phyloP scores from a whole-genome alignment of 352 stramenopile species.

The Phytophthora constricta region DNA sequence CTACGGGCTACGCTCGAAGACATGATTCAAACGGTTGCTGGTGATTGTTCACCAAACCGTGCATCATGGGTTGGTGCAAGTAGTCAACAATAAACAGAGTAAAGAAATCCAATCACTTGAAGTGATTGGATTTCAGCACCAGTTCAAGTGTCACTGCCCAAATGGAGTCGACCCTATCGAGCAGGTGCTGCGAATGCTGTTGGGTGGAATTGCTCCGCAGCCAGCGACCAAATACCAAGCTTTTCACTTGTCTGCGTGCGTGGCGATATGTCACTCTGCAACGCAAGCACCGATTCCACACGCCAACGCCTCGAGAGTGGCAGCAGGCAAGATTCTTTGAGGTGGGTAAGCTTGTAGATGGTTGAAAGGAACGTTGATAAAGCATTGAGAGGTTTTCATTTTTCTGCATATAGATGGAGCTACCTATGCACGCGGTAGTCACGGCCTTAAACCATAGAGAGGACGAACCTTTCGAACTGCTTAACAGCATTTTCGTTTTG shows the following conservation, averaged over 20 bases:
- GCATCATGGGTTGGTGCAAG: too few species aligned
- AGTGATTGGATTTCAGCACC: too few species aligned
- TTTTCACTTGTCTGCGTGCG: constrained; percentile 54
- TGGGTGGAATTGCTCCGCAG: constrained; percentile 52
- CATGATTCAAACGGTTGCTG: too few species aligned
- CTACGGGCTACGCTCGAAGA: too few species aligned
- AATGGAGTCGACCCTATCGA: constrained; percentile 4
- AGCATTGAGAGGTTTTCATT: constrained; percentile 1
- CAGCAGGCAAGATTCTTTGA: constrained; percentile 62
- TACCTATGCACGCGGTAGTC: constrained; percentile 54
- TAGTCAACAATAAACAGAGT: too few species aligned
- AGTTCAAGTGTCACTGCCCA: constrained; percentile 19
- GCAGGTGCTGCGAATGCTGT: constrained; percentile 10
- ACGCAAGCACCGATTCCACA: constrained; percentile 48
- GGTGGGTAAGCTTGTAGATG: constrained; percentile 26
- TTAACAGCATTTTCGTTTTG: constrained; percentile 33
- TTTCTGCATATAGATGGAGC: constrained; percentile 33
- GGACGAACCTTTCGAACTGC: constrained; percentile 42
- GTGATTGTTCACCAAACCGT: too few species aligned
- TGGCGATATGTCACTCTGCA: constrained; percentile 51
- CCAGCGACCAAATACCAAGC: constrained; percentile 10
- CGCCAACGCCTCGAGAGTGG: constrained; percentile 33
- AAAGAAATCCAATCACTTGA: too few species aligned
- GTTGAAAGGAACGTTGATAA: neutral
- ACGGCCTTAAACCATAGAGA: constrained; percentile 24